Base-by-base conservation (phyloP, 345 rosid species). In the Theobroma cacao region DNA sequence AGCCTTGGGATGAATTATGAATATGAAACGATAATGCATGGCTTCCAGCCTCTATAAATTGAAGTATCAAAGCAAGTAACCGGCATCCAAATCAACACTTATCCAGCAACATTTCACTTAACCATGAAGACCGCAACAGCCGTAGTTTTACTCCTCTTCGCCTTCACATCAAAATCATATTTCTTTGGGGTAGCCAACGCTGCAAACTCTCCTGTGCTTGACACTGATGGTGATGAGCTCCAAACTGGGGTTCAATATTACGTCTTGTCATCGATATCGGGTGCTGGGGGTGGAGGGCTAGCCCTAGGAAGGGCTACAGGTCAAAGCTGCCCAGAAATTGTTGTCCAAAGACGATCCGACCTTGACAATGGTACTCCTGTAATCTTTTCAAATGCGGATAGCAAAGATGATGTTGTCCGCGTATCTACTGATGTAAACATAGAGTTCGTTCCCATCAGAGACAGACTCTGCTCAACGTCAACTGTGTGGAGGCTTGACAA, bases 401-500 rank as follows among this genome's bases (percentile, higher is more conserved):
- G 30, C 43, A 53, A 31, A 0, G 75, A 50, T 20, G 18, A 1
- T 0, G 3, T 72, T 31, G 61, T 72, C 50, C 61, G 30, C 10
- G 0, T 18, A 9, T 30, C 40, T 4, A 2, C 43, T 1, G 60
- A 71, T 12, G 26, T 50, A 3, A 71, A 48, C 41, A 20, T 72
- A 45, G 33, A 26, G 22, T 68, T 69, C 74, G 3, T 17, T 28
- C 56, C 56, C 7, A 8, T 30, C 22, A 28, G 58, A 47, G 7
- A 4, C 8, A 60, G 7, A 60, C 36, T 60, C 8, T 60, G 65
- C 65, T 5, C 3, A 4, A 28, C 65, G 13, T 60, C 65, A 26
- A 60, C 56, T 0, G 69, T 75, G 58, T 75, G 77, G 80, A 69
- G 13, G 75, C 43, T 68, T 11, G 58, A 69, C 13, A 15, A 56